A percentile compares a stretch with the other conserved stretches of the same genome.
phyloP scores from a whole-genome alignment of 345 rosid species.

The Aquilaria yunnanensis region DNA sequence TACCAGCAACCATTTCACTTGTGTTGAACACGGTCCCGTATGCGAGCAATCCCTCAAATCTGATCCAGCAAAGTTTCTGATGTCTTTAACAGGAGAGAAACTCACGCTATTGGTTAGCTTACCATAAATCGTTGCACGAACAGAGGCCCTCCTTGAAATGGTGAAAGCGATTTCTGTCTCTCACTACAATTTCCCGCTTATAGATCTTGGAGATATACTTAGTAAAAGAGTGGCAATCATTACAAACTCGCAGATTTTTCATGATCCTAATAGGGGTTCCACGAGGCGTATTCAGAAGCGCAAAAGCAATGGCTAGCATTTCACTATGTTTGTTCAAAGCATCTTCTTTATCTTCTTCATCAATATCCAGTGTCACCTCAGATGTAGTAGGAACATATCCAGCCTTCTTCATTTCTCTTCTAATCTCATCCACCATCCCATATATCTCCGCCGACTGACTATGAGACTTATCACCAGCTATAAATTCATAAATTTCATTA shows the following conservation, averaged over 20 bases:
- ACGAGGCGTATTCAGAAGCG: slow-evolving; percentile 39
- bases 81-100: no score
- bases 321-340: slow-evolving; percentile 52
- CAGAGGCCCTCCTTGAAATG: slow-evolving; percentile 53
- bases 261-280: slow-evolving; percentile 44
- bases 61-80: slow-evolving; percentile 1
- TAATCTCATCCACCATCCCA: slow-evolving; percentile 46
- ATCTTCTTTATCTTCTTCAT: slow-evolving; percentile 55
- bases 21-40: no score
- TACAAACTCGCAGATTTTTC: slow-evolving; percentile 49
- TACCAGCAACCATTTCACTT: no score
- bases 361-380: slow-evolving; percentile 39
- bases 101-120: not conserved
- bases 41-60: not conserved
- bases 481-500: slow-evolving; percentile 39
- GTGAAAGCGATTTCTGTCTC: slow-evolving; percentile 47
- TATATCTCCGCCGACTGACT: slow-evolving; percentile 27
- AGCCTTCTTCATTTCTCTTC: slow-evolving; percentile 32
- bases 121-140: slow-evolving; percentile 55
- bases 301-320: slow-evolving; percentile 56
- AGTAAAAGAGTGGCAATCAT: slow-evolving; percentile 52
- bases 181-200: slow-evolving; percentile 39
- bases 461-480: slow-evolving; percentile 41
- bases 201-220: slow-evolving; percentile 38
- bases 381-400: slow-evolving; percentile 45